Evolutionary conservation across 495 filamentous ascomycete species (phyloP).

Genomic region (Aspergillus haitiensis): DNA sequence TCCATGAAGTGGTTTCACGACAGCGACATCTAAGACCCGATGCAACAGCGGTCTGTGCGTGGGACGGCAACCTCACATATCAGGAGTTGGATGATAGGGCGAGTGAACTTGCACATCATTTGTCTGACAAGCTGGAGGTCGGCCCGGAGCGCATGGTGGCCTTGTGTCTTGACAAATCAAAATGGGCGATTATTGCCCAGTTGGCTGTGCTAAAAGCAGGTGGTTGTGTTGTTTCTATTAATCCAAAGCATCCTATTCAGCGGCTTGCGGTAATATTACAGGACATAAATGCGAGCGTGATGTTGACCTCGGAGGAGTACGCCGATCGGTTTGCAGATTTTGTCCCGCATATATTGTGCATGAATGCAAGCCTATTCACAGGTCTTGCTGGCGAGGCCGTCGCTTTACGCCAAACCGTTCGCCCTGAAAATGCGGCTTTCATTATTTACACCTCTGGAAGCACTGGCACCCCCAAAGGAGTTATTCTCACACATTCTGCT

Average conservation of each 20-base stretch:
- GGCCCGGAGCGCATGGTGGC: conserved; percentile 15
- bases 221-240: conserved; percentile 9
- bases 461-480: conserved; percentile 18
- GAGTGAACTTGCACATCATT: conserved; percentile 2
- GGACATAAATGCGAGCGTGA: conserved; percentile 9
- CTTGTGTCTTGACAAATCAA: conserved; percentile 14
- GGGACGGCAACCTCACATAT: conserved; percentile 40
- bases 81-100: conserved; percentile 12
- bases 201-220: conserved; percentile 12
- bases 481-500: conserved; percentile 16
- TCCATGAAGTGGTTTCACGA: conserved; percentile 5
- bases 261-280: conserved; percentile 10
- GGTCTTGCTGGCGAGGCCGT: neutral
- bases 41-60: conserved; percentile 10
- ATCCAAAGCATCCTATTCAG: conserved; percentile 16
- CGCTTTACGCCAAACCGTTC: neutral
- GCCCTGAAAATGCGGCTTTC: conserved; percentile 12
- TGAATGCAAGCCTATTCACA: conserved; percentile 7
- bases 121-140: neutral
- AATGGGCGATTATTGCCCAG: conserved; percentile 15
- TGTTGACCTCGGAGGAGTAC: conserved; percentile 11
- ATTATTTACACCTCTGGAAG: conserved; percentile 17
- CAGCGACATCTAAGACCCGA: conserved; percentile 6
- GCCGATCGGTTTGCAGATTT: conserved; percentile 3
- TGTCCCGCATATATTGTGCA: conserved; percentile 1